Conservation (phyloP, 192 early-diverging fungal genomes). For the Obelidium mucronatum region DNA sequence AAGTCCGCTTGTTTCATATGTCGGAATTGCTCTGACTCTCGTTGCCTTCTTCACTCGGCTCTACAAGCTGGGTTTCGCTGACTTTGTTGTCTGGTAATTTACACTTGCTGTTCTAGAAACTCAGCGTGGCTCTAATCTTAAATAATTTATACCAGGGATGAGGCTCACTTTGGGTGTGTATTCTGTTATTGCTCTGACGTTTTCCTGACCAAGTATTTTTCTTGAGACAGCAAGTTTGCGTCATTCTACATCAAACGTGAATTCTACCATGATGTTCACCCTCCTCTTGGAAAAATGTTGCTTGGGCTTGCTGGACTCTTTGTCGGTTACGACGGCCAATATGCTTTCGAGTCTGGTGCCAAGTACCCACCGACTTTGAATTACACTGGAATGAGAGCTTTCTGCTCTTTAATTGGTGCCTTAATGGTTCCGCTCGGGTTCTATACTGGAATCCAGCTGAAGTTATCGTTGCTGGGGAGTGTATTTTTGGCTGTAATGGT, state of each 20-base stretch:
- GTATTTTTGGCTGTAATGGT: slow-evolving; percentile 80
- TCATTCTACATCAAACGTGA: slow-evolving; percentile 90
- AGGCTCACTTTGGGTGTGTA: slow-evolving; percentile 68
- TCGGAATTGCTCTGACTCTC: slow-evolving; percentile 34
- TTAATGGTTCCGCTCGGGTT: slow-evolving; percentile 86
- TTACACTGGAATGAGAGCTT: slow-evolving; percentile 88
- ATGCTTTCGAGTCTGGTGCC: slow-evolving; percentile 81
- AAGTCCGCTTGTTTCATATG: not conserved
- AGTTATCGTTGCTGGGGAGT: slow-evolving; percentile 71
- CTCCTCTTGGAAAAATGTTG: slow-evolving; percentile 96
- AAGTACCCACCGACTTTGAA: slow-evolving; percentile 82
- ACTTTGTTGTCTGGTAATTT: slow-evolving; percentile 52
- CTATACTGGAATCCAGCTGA: slow-evolving; percentile 78
- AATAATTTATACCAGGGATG: slow-evolving; percentile 59
- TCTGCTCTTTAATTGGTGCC: slow-evolving; percentile 88
- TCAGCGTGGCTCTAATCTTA: too few relatives aligned
- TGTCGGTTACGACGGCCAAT: slow-evolving; percentile 86
- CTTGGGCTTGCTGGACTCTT: slow-evolving; percentile 83
- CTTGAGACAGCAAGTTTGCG: slow-evolving; percentile 80
- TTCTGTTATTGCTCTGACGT: too few relatives aligned
- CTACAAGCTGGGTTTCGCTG: slow-evolving; percentile 51
- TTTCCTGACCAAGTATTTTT: not conserved
- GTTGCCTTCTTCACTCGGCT: slow-evolving; percentile 52
- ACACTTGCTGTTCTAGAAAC: slow-evolving; percentile 2
- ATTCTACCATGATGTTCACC: slow-evolving; percentile 99